Percentiles rank a stretch among this genome's conserved stretches.
Conservation (phyloP, 257 asterid genomes). For the Jacaranda mimosifolia region DNA sequence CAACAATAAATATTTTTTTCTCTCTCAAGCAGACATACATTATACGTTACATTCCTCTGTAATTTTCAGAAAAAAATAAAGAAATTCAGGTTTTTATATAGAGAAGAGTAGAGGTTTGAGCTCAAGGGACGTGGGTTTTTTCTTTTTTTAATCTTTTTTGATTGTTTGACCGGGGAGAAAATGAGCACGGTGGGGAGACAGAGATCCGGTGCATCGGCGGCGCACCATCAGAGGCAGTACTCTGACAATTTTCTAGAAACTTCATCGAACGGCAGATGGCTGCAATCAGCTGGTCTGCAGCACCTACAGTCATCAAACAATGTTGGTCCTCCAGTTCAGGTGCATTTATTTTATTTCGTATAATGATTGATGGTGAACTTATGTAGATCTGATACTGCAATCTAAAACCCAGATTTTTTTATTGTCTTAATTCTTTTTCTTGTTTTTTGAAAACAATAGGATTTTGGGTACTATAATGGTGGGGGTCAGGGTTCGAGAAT, state of each 20-base stretch:
- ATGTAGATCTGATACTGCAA: slow-evolving; percentile 50
- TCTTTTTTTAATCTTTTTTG: background rate
- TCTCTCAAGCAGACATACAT: slow-evolving; percentile 10
- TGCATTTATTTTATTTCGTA: slow-evolving; percentile 20
- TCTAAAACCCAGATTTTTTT: background rate
- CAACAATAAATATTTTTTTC: slow-evolving; percentile 4
- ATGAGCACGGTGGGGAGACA: slow-evolving; percentile 94
- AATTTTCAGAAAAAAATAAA: background rate
- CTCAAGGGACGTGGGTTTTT: slow-evolving; percentile 6
- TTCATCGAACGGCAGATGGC: slow-evolving; percentile 88
- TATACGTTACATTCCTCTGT: slow-evolving; percentile 20
- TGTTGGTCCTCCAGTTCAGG: slow-evolving; percentile 75
- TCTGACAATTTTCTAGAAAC: slow-evolving; percentile 80
- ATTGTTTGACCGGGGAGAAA: slow-evolving; percentile 39
- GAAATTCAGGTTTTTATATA: slow-evolving; percentile 6
- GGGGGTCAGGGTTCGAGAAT: slow-evolving; percentile 74
- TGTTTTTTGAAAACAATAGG: slow-evolving; percentile 53
- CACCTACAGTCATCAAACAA: slow-evolving; percentile 79
- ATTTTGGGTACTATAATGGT: slow-evolving; percentile 68
- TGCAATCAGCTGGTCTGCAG: slow-evolving; percentile 95
- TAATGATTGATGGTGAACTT: background rate
- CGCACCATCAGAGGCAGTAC: slow-evolving; percentile 85
- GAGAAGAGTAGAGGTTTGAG: slow-evolving; percentile 9
- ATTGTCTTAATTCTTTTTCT: background rate
- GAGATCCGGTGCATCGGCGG: slow-evolving; percentile 82